Conservation (phyloP, 2,329 filamentous ascomycete species). For the Penicillium sp. region DNA sequence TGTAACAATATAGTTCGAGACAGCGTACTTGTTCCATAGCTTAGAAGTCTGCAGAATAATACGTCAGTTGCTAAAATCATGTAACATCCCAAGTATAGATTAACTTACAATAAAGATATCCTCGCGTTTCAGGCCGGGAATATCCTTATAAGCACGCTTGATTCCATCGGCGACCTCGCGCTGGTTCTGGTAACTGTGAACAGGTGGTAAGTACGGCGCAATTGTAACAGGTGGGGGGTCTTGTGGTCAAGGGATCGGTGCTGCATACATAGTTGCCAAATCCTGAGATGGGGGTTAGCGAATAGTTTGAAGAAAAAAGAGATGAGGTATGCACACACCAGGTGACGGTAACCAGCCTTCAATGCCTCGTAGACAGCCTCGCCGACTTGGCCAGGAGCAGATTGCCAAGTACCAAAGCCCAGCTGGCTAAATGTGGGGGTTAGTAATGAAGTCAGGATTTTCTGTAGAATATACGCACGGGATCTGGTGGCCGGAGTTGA, state of each 20-base stretch:
- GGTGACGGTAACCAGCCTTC: conserved; percentile 42
- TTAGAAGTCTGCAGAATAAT: conserved; percentile 51
- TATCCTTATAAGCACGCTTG: conserved; percentile 36
- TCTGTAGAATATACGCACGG: conserved; percentile 29
- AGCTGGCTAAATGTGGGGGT: conserved; percentile 29
- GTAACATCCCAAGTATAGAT: not conserved
- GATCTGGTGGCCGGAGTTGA: conserved; percentile 40
- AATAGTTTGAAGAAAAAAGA: not conserved
- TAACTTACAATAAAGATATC: conserved; percentile 41
- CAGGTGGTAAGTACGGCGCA: not conserved
- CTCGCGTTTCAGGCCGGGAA: conserved; percentile 43
- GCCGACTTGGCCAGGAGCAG: conserved; percentile 40
- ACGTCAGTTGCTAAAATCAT: not conserved
- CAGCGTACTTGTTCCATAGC: conserved; percentile 52
- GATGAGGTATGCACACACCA: conserved; percentile 25
- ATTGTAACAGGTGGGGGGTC: not conserved
- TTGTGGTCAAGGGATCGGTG: not conserved
- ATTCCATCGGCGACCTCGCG: conserved; percentile 36
- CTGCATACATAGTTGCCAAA: conserved; percentile 39
- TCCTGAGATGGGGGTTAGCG: conserved; percentile 28
- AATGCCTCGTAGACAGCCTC: conserved; percentile 41
- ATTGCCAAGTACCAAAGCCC: conserved; percentile 44
- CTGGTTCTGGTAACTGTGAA: conserved; percentile 39
- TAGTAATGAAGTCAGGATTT: not conserved
- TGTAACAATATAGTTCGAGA: too few relatives aligned